Base-by-base conservation (phyloP, 306 rosid species). In the Vicia sativa region DNA sequence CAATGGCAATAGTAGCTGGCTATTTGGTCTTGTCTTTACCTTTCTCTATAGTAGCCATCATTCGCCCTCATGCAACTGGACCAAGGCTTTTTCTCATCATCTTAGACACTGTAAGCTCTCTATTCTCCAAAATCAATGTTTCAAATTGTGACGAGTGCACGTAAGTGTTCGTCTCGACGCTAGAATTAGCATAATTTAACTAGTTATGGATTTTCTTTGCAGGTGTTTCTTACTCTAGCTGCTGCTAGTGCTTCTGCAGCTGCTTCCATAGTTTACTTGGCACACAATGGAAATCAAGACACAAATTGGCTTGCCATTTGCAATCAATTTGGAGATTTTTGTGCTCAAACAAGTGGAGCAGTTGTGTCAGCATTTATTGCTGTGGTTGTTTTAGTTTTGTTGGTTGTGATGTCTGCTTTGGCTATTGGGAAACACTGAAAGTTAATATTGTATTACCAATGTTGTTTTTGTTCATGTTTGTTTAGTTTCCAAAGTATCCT, bases 271-370 rank as follows among this genome's bases (percentile, higher is more conserved):
- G 97, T 90, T 15, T 93, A 86, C 80, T 75, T 93, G 57, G 97
- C 95, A 25, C 97, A 90, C 83, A 86, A 83, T 19, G 98, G 98
- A 1, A 84, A 90, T 46, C 65, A 87, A 16, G 84, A 68, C 75
- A 58, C 98, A 3, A 93, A 90, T 21, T 93, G 98, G 98, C 55
- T 90, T 0, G 95, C 98, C 8, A 88, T 93, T 10, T 88, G 97
- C 81, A 77, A 88, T 60, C 97, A 90, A 71, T 93, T 86, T 68
- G 85, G 79, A 7, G 85, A 80, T 70, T 93, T 93, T 55, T 90
- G 98, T 61, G 86, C 83, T 59, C 18, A 45, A 4, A 75, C 85
- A 11, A 88, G 98, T 57, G 84, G 82, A 11, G 93, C 97, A 0
- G 97, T 93, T 26, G 87, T 93, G n/a, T 79, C 91, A 0, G 66